Evolutionary conservation across 495 filamentous ascomycete genomes (phyloP), one percentile per base, ranked within the genome.

Genomic region (Thermochaetoides thermophila): DNA sequence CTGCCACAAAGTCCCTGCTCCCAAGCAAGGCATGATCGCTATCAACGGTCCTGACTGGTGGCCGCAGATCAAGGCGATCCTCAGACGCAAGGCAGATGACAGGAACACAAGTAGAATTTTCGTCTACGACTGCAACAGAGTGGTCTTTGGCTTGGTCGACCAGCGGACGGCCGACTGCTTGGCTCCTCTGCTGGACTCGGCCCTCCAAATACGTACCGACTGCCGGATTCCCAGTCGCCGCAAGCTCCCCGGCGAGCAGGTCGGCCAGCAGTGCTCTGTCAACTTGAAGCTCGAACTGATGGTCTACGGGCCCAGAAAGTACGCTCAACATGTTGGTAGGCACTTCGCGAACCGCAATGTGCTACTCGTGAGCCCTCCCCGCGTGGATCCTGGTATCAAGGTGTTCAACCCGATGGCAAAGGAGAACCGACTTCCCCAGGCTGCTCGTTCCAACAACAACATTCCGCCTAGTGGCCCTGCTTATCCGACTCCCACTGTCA

Each of bases 301-400:
- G 45, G 44, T 96, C 1, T 94, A 91, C 45, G 84, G 83, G 0
- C 74, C 78, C n/a, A 62, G 74, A 10, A 77, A 74, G 40, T 66
- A 66, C 34, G 76, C 70, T 13, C 48, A 50, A 3, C 43, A 58
- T 4, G 64, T 94, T 25, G 89, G 81, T 2, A 70, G 57, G 28
- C 69, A 68, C 34, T 62, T 95, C 0, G 63, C 63, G 9, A 69
- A 73, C 32, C 65, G 65, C 39, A 69, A 76, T 37, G 44, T 91
- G 4, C 76, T 66, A 57, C 64, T 94, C 3, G 59, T 66, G 11
- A 68, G 60, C 9, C 81, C 80, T 2, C 57, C 65, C 6, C 60
- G 69, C 19, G 66, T 79, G 10, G 78, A 84, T 27, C 54, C 57
- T 9, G 76, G 77, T 7, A 63, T 78, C 15, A 66, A 69, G 22